Conservation (phyloP, 73 alveolate species). For the Loxodes magnus region DNA sequence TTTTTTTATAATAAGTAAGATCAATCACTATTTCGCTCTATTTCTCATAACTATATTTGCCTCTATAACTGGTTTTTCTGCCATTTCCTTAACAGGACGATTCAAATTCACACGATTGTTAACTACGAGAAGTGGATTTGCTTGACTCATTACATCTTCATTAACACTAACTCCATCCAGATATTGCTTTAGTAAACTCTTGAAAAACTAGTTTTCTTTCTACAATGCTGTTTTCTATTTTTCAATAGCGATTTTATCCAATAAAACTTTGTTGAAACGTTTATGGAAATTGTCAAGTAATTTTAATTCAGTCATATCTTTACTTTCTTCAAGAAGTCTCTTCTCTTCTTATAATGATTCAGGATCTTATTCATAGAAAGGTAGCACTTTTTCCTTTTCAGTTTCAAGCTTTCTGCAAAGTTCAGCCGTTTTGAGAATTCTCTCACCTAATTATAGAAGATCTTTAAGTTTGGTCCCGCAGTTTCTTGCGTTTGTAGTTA, state of each 20-base stretch:
- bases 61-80: constrained; percentile 81
- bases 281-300: constrained; percentile 87
- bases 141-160: constrained; percentile 89
- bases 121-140: constrained; percentile 84
- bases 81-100: constrained; percentile 74
- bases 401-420: constrained; percentile 93
- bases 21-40: background rate
- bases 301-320: constrained; percentile 76
- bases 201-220: constrained; percentile 83
- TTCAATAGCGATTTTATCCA: constrained; percentile 92
- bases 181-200: constrained; percentile 85
- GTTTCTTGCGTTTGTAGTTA: constrained; percentile 81
- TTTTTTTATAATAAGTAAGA: too few species aligned
- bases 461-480: constrained; percentile 84
- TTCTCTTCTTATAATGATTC: constrained; percentile 69
- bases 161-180: constrained; percentile 94
- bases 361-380: constrained; percentile 83
- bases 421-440: constrained; percentile 90
- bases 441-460: constrained; percentile 82
- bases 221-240: constrained; percentile 89
- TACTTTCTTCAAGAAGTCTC: constrained; percentile 70
- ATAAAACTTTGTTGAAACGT: constrained; percentile 87
- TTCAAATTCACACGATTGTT: constrained; percentile 87
- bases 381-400: constrained; percentile 93
- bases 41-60: constrained; percentile 33